Evolutionary conservation across 345 rosid genomes (phyloP), one percentile per base, ranked within the genome.

Genomic region (Corchorus olitorius): DNA sequence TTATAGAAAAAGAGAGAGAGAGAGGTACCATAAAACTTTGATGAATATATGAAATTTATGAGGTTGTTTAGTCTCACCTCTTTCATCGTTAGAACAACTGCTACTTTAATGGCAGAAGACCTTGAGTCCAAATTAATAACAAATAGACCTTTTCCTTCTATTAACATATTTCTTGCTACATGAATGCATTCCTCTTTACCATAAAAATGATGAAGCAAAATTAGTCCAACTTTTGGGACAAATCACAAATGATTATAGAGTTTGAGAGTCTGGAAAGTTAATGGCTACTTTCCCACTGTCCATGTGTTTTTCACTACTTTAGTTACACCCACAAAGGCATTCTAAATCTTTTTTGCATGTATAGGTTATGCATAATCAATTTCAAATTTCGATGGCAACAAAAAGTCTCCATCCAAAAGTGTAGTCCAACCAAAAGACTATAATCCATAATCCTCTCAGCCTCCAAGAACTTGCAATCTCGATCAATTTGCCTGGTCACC

Each of bases 401-500:
- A 22, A 76, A 68, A 8, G 8, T 45, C 27, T 46, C 11, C 20
- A 16, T 19, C 19, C 55, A 66, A 8, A 33, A 20, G 80, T 96
- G 99, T 76, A 96, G 86, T n/a, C 99, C 99, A 68, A 96, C 88
- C 78, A 96, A 59, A 27, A 96, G 97, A 79, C 99, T 96, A 59
- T 96, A 96, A 82, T 96, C 99, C 98, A 96, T 96, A 41, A 96
- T 93, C 70, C 89, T 87, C 83, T 86, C 98, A 43, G 95, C 91
- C 86, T 94, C 97, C 86, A 93, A 88, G 87, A 96, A 96, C 83
- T 92, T 94, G 76, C 98, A 94, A 77, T 93, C 98, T 35, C 81
- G 85, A 75, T 92, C 87, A 68, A 96, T 86, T 94, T 96, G 99
- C 83, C 99, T 93, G 89, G 20, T 34, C 33, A 63, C 74, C 58